Conservation (phyloP, 495 filamentous ascomycete species). For the Alectoria sarmentosa region DNA sequence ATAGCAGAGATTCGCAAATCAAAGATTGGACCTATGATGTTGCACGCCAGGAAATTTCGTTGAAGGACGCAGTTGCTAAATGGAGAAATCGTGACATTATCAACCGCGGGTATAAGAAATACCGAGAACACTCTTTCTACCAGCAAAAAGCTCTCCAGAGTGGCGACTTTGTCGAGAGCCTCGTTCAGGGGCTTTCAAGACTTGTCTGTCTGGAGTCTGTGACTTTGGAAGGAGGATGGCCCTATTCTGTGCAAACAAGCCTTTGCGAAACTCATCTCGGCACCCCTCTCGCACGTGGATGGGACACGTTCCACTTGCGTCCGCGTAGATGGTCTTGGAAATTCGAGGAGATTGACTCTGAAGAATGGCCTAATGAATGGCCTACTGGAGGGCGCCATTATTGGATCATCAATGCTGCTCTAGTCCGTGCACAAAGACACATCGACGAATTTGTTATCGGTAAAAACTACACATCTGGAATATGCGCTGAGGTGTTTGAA, state of each 20-base stretch:
- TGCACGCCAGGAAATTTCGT: background rate
- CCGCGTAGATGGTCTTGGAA: background rate
- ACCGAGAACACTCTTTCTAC: background rate
- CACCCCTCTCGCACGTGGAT: background rate
- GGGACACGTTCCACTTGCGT: background rate
- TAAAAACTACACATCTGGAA: background rate
- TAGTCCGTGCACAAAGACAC: background rate
- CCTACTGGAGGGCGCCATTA: background rate
- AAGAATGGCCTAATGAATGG: too few relatives aligned
- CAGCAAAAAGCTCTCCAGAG: background rate
- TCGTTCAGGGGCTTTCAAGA: background rate
- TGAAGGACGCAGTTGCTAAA: background rate
- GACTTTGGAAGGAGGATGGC: background rate
- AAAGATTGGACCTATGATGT: background rate
- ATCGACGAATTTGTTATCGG: background rate
- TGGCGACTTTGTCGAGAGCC: background rate
- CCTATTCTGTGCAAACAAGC: background rate
- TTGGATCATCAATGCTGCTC: background rate
- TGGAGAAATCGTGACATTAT: background rate
- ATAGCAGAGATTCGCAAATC: background rate
- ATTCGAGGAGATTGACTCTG: background rate
- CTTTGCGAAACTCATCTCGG: background rate
- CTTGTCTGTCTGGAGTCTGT: background rate
- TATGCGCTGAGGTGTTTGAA: background rate
- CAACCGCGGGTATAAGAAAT: background rate